Percentiles rank a stretch among this genome's conserved stretches.
These are phyloP conservation scores for Daedaleopsis nitida DNA, from an alignment of 768 basidiomycete species.

Conservation along the genomic window DNA sequence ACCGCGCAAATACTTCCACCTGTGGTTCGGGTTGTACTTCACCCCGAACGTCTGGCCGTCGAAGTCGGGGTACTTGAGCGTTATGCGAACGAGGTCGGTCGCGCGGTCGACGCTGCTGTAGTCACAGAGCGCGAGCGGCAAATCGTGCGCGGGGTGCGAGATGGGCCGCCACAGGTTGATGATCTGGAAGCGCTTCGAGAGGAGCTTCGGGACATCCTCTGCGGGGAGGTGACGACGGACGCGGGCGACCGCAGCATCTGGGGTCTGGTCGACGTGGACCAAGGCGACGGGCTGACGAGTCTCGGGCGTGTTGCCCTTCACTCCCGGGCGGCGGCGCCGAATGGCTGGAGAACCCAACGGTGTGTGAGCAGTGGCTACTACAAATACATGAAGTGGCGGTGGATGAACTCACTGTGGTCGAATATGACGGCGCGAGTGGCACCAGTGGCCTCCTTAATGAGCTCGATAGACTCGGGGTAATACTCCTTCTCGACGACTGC, in stretches of 20 bases:
- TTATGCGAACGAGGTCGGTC: conserved; percentile 40
- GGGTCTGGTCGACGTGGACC: conserved; percentile 51
- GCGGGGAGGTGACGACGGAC: conserved; percentile 47
- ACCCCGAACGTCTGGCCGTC: conserved; percentile 47
- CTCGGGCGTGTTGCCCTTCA: conserved; percentile 37
- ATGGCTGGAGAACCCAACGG: conserved; percentile 36
- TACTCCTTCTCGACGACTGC: conserved; percentile 55
- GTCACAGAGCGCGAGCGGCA: conserved; percentile 52
- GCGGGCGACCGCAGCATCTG: conserved; percentile 39
- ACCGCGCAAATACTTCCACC: conserved; percentile 49
- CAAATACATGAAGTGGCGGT: too few species aligned
- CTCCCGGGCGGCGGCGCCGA: conserved; percentile 42
- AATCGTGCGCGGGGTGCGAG: conserved; percentile 45
- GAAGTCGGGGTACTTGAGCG: conserved; percentile 42
- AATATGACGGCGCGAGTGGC: conserved; percentile 63
- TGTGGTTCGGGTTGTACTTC: conserved; percentile 39
- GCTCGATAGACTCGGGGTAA: conserved; percentile 61
- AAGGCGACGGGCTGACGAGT: conserved; percentile 45
- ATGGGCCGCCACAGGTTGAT: conserved; percentile 60
- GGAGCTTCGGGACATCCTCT: conserved; percentile 39
- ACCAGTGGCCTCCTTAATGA: conserved; percentile 61
- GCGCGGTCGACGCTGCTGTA: conserved; percentile 41
- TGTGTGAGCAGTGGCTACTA: too few species aligned
- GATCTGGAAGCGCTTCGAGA: conserved; percentile 51
- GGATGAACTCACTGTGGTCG: conserved; percentile 58